Evolutionary conservation across 2,329 filamentous ascomycete genomes (phyloP), one percentile per base, ranked within the genome.

Genomic region (Alternaria triticimaculans): DNA sequence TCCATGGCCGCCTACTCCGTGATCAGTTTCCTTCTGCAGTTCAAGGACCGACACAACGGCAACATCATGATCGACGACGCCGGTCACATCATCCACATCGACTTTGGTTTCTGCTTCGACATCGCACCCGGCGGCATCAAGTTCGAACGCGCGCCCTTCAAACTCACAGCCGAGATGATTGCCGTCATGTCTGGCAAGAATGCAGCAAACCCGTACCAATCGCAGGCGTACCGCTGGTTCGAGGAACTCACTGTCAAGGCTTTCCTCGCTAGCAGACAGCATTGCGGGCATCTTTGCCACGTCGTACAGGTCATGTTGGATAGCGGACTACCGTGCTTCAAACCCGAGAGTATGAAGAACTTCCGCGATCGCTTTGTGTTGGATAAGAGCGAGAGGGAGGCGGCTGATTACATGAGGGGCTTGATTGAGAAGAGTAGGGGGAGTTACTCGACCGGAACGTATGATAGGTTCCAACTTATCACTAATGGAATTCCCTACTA

Each of bases 1-100:
- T 96, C 92, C 77, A 98, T 99, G 96, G 96, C 96, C 0, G 96
- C 96, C 12, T 99, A 99, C 84, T 96, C 92, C 18, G 91, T 99
- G 74, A 98, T 99, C 69, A 96, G 93, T 0, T 99, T 97, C 83
- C 85, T 99, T 14, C 84, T 99, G 41, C 96, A 99, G 76, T 98
- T 99, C 89, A 99, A 99, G 81, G 96, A 99, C 79, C 90, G 96
- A 4, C 96, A 99, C 83, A 99, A 99, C 80, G 96, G 96, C 66
- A 99, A 99, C 84, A 99, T 99, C 84, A 99, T 99, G 96, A 90
- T 99, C 67, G 95, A 99, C 79, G 95, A 97, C 75, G 92, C 92
- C 0, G 96, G 96, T 5, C 96, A 99, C 81, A 97, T 99, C 75
- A 88, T 99, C 58, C 96, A 99, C 83, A 98, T 99, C 72, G 96